Base-by-base conservation (phyloP, 140 eudicot species). In the Senecio squalidus region DNA sequence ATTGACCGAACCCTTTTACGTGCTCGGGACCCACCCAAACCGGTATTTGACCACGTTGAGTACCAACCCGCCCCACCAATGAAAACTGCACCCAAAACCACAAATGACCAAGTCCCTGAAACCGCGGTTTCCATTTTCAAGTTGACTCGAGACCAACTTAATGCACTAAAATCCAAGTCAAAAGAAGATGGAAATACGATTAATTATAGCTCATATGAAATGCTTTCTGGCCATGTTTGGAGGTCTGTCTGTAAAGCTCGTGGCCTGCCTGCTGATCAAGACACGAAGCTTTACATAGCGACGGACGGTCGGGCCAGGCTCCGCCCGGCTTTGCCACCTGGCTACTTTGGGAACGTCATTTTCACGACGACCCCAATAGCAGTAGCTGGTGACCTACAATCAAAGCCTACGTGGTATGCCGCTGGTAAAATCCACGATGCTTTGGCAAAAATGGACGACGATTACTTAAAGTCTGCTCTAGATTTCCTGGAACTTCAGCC, bases 201-300 rank as follows among this genome's bases (percentile, higher is more conserved):
- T 28, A 72, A 63, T 4, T 89, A 85, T 28, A 89, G 93, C 82
- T 85, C 97, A 0, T 89, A 81, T 44, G 93, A 80, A 25, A 80
- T 89, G 89, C 70, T 85, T 22, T 80, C 97, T 1, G 97, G 94
- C 2, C 97, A 89, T 51, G 77, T 89, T n/a, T 89, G 97, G 97
- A 78, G 93, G 27, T 77, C 64, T 30, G 80, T 70, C 31, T 89
- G 97, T 64, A 75, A 67, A 55, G 95, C 95, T 1, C 86, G 97
- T 17, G 93, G 86, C 10, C 84, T 89, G 14, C 39, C 80, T 1
- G 78, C 56, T 1, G 95, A 89, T 38, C 97, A 85, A 48, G 89
- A 62, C 39, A 82, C 84, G 5, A 89, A 85, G 76, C 67, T 89
- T 2, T 85, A 80, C 80, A 89, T 89, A 1, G 93, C 93, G 0